Evolutionary conservation across 352 stramenopile species (phyloP).

Genomic region (Pythium rishiriense): DNA sequence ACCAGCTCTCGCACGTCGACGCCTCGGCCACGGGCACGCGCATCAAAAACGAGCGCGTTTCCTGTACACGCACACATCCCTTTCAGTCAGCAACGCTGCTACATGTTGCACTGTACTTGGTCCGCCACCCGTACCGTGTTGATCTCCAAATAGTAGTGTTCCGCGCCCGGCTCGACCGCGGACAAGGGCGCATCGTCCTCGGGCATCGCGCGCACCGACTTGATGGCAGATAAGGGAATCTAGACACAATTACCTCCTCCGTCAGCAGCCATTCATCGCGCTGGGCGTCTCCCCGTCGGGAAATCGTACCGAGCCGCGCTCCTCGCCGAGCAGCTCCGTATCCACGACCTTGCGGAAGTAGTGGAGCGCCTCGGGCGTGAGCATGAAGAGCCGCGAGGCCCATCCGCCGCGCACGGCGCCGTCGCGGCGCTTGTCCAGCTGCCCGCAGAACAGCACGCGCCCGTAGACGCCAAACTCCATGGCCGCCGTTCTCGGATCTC

Average conservation of each 20-base stretch:
- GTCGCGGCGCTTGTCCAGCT: slow-evolving; percentile 77
- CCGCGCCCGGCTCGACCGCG: slow-evolving; percentile 49
- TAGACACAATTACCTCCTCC: slow-evolving; percentile 19
- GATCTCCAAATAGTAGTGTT: slow-evolving; percentile 87
- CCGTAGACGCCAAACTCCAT: slow-evolving; percentile 76
- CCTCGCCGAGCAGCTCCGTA: slow-evolving; percentile 74
- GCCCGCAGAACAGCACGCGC: slow-evolving; percentile 71
- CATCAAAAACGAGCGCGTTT: slow-evolving; percentile 80
- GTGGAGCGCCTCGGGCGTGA: slow-evolving; percentile 74
- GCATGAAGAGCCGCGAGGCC: slow-evolving; percentile 78
- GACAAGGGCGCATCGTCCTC: slow-evolving; percentile 62
- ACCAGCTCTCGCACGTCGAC: slow-evolving; percentile 86
- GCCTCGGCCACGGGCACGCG: slow-evolving; percentile 59
- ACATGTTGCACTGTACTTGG: neutral
- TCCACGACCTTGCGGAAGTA: slow-evolving; percentile 82
- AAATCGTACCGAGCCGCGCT: slow-evolving; percentile 58
- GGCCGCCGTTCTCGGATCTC: neutral
- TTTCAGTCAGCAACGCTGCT: neutral
- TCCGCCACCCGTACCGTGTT: slow-evolving; percentile 41
- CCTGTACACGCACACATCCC: slow-evolving; percentile 26
- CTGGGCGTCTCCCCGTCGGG: neutral
- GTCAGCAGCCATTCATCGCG: neutral
- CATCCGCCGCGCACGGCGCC: slow-evolving; percentile 71
- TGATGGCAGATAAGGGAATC: slow-evolving; percentile 66
- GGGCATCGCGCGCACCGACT: slow-evolving; percentile 69